A percentile compares a stretch with the other conserved stretches of the same genome.
These are phyloP conservation scores for Mikania micrantha DNA, from an alignment of 129 eudicot species.

Conservation along the genomic window DNA sequence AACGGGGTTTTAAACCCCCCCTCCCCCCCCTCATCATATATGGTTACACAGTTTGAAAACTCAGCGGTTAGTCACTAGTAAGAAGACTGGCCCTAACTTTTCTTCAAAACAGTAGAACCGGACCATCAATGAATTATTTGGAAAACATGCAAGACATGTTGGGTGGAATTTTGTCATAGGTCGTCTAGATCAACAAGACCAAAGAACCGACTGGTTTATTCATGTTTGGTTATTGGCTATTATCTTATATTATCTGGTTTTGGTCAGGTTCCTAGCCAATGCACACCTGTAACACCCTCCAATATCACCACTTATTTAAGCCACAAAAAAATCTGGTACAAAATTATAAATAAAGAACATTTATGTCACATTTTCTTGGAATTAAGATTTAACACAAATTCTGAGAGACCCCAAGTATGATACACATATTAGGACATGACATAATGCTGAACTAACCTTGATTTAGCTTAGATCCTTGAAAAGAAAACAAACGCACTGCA, in stretches of 20 bases:
- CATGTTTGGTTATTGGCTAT: not conserved
- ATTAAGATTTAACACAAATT: not conserved
- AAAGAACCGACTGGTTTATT: not conserved
- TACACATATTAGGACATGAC: not conserved
- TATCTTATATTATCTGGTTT: not conserved
- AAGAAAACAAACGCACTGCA: constrained; percentile 70
- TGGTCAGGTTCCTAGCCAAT: not conserved
- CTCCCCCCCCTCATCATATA: too few relatives aligned
- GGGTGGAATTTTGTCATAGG: too few relatives aligned
- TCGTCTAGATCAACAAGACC: too few relatives aligned
- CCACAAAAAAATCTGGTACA: not conserved
- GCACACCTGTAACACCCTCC: not conserved
- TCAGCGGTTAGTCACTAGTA: too few relatives aligned
- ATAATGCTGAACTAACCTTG: constrained; percentile 18
- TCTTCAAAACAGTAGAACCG: too few relatives aligned
- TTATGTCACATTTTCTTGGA: not conserved
- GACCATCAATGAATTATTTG: too few relatives aligned
- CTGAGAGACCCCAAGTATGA: not conserved
- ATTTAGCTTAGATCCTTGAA: constrained; percentile 64
- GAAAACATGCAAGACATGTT: too few relatives aligned
- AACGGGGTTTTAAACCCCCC: too few relatives aligned
- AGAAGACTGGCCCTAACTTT: too few relatives aligned
- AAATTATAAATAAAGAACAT: too few relatives aligned
- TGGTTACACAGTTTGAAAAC: too few relatives aligned
- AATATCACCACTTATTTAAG: not conserved